Base-by-base conservation (phyloP, 2,329 filamentous ascomycete species). In the Plectosphaerella plurivora region DNA sequence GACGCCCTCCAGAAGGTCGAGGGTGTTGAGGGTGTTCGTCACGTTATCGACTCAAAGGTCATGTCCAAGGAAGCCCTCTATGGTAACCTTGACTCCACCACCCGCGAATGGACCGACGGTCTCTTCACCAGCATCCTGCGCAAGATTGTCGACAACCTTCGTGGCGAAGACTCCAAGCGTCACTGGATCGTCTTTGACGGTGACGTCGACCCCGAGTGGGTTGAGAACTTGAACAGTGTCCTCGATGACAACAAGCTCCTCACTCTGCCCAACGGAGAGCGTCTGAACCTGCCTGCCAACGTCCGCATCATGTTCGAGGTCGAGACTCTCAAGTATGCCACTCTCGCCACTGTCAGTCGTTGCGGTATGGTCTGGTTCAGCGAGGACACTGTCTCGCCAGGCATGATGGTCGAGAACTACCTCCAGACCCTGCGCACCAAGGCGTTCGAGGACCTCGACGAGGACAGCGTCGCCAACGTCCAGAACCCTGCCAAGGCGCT, bases 301-400 rank as follows among this genome's bases (percentile, higher is more conserved):
- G 94, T 99, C 24, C 90, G 95, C 60, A 96, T 99, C 72, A 97
- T 99, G 92, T 99, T 99, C 64, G 94, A 99, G 74, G 94, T 99
- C 36, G 95, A 99, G 73, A 97, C 87, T 3, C 78, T 99, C 55
- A 96, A 95, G 67, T 99, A 99, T 67, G 94, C 94, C 37, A 99
- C 94, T 0, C 82, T 99, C 45, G 94, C 94, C 52, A 99, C 94
- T n/a, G 94, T 99, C 65, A 95, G 89, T 85, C 91, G 94, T 73
- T 99, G 94, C 68, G 94, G 94, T 79, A 99, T 99, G 94, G 95
- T 99, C 14, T 99, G 94, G 94, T 99, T 97, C 74, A 99, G 91
- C 66, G 93, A 97, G 63, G 95, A 99, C 65, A 97, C 92, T 25
- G 93, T 99, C 41, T 93, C 91, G 33, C 83, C 93, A 1, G 82